phyloP scores from a whole-genome alignment of 164 flowering plant genomes.

The Nymphaea thermarum region DNA sequence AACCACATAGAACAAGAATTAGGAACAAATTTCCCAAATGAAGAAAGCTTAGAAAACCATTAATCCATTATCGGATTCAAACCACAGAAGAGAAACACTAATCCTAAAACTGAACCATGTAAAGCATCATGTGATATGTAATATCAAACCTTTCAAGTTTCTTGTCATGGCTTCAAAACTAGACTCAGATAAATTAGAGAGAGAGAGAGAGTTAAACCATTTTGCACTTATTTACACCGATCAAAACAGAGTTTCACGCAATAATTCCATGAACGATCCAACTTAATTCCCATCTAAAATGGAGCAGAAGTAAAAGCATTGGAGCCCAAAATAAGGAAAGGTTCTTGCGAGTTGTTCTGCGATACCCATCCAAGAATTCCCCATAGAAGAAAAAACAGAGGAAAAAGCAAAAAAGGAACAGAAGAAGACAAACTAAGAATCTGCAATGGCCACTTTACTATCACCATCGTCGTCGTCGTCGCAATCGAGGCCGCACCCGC shows the following conservation, averaged over 20 bases:
- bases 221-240: background rate
- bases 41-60: background rate
- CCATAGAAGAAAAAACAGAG: background rate
- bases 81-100: background rate
- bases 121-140: background rate
- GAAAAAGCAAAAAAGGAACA: background rate
- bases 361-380: background rate
- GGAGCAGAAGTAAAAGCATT: background rate
- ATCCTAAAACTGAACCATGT: no score
- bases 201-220: background rate
- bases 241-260: background rate
- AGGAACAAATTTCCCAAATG: background rate
- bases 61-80: background rate
- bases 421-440: background rate
- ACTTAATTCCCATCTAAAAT: background rate
- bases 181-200: background rate
- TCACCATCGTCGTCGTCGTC: background rate
- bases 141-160: background rate
- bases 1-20: background rate
- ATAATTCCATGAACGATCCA: background rate
- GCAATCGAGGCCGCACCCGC: conserved; percentile 8
- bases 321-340: background rate
- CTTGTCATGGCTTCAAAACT: background rate
- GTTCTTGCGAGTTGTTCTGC: no score
- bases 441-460: background rate